Percentiles rank a stretch among this genome's conserved stretches.
Conservation (phyloP, 2,329 filamentous ascomycete genomes). For the Furcasterigmium sp. region DNA sequence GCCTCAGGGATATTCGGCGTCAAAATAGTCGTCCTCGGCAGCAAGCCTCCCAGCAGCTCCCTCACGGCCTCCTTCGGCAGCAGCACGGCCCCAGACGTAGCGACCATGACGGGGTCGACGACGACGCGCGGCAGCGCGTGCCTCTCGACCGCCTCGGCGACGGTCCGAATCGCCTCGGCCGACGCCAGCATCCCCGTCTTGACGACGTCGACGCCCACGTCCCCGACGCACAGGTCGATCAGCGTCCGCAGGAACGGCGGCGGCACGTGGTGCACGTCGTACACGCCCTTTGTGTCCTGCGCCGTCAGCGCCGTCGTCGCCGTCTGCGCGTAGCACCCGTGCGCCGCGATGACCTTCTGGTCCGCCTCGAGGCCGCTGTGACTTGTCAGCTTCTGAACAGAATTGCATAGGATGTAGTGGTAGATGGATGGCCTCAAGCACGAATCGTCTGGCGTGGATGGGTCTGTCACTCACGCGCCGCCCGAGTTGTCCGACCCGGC, state of each 20-base stretch:
- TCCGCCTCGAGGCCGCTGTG: conserved; percentile 86
- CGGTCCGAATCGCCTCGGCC: conserved; percentile 60
- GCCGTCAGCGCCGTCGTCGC: conserved; percentile 94
- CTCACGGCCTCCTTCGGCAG: conserved; percentile 60
- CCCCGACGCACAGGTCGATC: conserved; percentile 77
- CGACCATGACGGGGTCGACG: conserved; percentile 83
- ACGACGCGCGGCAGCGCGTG: conserved; percentile 57
- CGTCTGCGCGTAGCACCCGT: conserved; percentile 94
- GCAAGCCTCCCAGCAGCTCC: conserved; percentile 52
- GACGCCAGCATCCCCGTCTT: conserved; percentile 89
- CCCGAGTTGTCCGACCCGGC: conserved; percentile 89
- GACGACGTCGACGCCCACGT: conserved; percentile 83
- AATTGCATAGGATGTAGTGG: not conserved
- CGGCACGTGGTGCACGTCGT: conserved; percentile 74
- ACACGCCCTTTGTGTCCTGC: conserved; percentile 84
- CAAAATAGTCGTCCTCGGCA: conserved; percentile 62
- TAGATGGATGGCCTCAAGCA: no score
- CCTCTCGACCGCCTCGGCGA: conserved; percentile 57
- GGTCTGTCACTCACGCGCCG: conserved; percentile 67
- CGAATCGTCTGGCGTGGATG: no score
- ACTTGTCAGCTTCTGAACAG: not conserved
- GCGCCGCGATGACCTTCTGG: conserved; percentile 87
- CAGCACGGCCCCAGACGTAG: conserved; percentile 69
- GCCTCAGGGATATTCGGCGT: conserved; percentile 79
- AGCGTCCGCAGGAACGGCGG: conserved; percentile 76